Evolutionary conservation across 2,329 filamentous ascomycete genomes (phyloP), one percentile per base, ranked within the genome.

Genomic region (Aspergillus sergii): DNA sequence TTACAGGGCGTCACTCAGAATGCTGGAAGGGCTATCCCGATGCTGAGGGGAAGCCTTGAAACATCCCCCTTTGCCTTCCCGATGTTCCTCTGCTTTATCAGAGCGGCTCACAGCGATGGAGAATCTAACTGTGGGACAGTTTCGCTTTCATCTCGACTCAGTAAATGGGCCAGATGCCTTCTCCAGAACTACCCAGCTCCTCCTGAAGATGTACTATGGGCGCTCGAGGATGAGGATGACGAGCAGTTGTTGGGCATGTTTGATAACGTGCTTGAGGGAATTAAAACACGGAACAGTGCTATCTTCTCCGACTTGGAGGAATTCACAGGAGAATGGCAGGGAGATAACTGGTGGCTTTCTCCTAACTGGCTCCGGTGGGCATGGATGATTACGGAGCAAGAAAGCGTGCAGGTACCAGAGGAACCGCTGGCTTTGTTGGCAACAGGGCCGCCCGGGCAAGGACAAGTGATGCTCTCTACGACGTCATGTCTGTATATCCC

Each of bases 341-440:
- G 65, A n/a, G 67, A 67, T n/a, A 69, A 69, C 57, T 74, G 72
- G 67, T 80, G 78, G 78, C 64, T 80, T 34, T 74, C 75, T 32
- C 67, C 73, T 8, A 73, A 77, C 23, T 77, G 75, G 75, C 21
- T 82, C 54, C 76, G 78, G 53, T 82, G 80, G 80, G 76, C 77
- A 28, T 81, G 78, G 75, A 75, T 76, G 63, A 72, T 80, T 50
- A 72, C 73, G 46, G 75, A 80, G 57, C 75, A 80, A 46, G 79
- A 82, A 62, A 71, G 69, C 57, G 72, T 80, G 48, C 71, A 75
- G 59, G 68, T 75, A 30, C 72, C 75, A 0, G 73, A 74, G 56
- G 71, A 79, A 58, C 76, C 78, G 30, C 62, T 80, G 43, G 61
- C 66, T 19, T 64, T 78, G 57, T 63, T 79, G 21, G 64, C 61